Percentiles rank a stretch among this genome's conserved stretches.
Conservation (phyloP, 2,329 filamentous ascomycete species). For the Colletotrichum spaethianum region DNA sequence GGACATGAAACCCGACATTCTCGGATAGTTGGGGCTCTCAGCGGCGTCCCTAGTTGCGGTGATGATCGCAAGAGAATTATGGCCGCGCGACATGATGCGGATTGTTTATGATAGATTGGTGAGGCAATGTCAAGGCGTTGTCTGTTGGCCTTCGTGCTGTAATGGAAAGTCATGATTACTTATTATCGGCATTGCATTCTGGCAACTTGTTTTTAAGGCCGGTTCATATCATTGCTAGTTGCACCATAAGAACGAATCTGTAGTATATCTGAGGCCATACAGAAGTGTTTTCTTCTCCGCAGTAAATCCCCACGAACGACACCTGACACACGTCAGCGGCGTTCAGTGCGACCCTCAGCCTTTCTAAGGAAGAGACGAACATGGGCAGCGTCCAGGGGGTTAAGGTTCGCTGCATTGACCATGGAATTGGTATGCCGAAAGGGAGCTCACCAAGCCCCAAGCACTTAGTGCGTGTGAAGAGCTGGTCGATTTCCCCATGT, state of each 20-base stretch:
- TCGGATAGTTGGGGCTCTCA: background rate
- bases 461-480: constrained; percentile 25
- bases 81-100: background rate
- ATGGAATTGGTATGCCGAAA: background rate
- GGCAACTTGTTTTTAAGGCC: too few relatives aligned
- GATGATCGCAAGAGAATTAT: constrained; percentile 21
- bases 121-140: background rate
- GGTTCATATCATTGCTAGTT: background rate
- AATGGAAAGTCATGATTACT: background rate
- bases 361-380: constrained; percentile 23
- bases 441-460: background rate
- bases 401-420: constrained; percentile 6
- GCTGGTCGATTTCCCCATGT: constrained; percentile 9
- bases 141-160: background rate
- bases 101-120: background rate
- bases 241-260: background rate
- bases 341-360: background rate
- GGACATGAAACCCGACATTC: constrained; percentile 26
- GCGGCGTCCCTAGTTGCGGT: background rate
- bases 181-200: too few relatives aligned
- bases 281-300: constrained; percentile 25
- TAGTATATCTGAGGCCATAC: constrained; percentile 12
- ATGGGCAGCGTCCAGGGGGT: constrained; percentile 10
- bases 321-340: constrained; percentile 36
- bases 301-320: constrained; percentile 14